phyloP scores from a whole-genome alignment of 164 flowering plant genomes.

The Macadamia integrifolia region DNA sequence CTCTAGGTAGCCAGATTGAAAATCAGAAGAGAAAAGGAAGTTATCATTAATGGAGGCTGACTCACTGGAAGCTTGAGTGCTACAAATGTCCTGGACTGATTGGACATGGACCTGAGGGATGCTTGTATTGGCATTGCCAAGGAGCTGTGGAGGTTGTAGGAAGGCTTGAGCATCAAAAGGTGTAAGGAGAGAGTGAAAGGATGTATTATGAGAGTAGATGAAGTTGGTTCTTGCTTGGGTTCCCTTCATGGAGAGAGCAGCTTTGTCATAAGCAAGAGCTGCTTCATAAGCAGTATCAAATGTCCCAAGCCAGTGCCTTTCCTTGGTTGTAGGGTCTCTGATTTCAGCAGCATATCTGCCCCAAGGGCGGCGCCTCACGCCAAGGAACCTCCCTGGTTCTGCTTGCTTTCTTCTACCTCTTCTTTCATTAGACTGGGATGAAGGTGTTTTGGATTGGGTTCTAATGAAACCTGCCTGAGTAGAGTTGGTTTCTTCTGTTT shows the following conservation, averaged over 20 bases:
- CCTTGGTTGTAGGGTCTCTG: constrained; percentile 89
- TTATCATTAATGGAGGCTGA: constrained; percentile 12
- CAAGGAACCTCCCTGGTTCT: constrained; percentile 89
- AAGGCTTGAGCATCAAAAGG: constrained; percentile 41
- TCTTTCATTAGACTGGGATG: constrained; percentile 35
- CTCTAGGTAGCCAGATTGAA: constrained; percentile 73
- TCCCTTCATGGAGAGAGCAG: constrained; percentile 94
- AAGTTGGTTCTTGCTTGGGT: constrained; percentile 93
- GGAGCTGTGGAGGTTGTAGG: constrained; percentile 27
- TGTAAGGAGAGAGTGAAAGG: constrained; percentile 39
- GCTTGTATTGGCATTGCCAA: background rate
- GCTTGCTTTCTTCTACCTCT: constrained; percentile 71
- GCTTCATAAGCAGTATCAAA: constrained; percentile 98
- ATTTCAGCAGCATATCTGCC: constrained; percentile 96
- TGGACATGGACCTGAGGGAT: constrained; percentile 15
- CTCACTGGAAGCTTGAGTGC: constrained; percentile 16
- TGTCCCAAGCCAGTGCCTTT: constrained; percentile 96
- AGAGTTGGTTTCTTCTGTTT: constrained; percentile 13
- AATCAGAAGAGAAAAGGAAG: constrained; percentile 34
- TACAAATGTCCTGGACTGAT: constrained; percentile 6
- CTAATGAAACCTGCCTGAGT: constrained; percentile 39
- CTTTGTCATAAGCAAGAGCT: constrained; percentile 93
- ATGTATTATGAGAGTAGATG: constrained; percentile 52
- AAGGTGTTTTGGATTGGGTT: constrained; percentile 42
- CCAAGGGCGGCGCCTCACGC: constrained; percentile 90